phyloP scores from a whole-genome alignment of 371 early-diverging fungal species.

The Sporodiniella umbellata region DNA sequence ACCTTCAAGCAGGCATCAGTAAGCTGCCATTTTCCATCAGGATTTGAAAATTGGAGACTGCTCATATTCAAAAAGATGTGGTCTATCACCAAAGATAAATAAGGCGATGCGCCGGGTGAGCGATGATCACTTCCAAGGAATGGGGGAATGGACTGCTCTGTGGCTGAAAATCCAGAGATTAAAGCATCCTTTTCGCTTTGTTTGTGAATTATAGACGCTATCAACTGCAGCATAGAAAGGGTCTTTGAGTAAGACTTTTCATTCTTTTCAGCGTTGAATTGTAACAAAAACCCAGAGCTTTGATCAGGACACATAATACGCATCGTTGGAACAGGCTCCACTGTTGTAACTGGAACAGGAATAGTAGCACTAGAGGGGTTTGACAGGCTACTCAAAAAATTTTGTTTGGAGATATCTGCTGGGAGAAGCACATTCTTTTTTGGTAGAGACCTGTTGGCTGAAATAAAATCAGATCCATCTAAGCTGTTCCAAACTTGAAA shows the following conservation, averaged over 20 bases:
- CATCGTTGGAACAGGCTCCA: not conserved
- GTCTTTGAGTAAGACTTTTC: constrained; percentile 80
- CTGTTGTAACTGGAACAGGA: not conserved
- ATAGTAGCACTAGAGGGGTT: not conserved
- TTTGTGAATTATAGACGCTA: constrained; percentile 69
- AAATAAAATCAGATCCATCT: constrained; percentile 24
- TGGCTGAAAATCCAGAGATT: constrained; percentile 21
- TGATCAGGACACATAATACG: constrained; percentile 10
- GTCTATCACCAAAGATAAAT: constrained; percentile 77
- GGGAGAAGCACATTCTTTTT: not conserved
- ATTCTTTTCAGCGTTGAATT: constrained; percentile 31
- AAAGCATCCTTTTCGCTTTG: constrained; percentile 32
- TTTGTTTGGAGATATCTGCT: not conserved
- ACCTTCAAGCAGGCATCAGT: constrained; percentile 62
- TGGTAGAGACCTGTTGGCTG: constrained; percentile 12
- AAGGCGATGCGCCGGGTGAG: constrained; percentile 75
- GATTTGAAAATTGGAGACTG: constrained; percentile 56
- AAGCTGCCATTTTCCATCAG: constrained; percentile 74
- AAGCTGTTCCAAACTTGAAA: constrained; percentile 26
- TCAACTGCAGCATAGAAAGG: constrained; percentile 66
- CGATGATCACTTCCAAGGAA: constrained; percentile 62
- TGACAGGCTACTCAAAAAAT: not conserved
- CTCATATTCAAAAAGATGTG: constrained; percentile 72
- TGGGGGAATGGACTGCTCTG: constrained; percentile 52
- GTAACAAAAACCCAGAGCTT: constrained; percentile 13